Evolutionary conservation across 225 moss, liverwort and hornwort genomes (phyloP).

Genomic region (Physcomitrellopsis africana): DNA sequence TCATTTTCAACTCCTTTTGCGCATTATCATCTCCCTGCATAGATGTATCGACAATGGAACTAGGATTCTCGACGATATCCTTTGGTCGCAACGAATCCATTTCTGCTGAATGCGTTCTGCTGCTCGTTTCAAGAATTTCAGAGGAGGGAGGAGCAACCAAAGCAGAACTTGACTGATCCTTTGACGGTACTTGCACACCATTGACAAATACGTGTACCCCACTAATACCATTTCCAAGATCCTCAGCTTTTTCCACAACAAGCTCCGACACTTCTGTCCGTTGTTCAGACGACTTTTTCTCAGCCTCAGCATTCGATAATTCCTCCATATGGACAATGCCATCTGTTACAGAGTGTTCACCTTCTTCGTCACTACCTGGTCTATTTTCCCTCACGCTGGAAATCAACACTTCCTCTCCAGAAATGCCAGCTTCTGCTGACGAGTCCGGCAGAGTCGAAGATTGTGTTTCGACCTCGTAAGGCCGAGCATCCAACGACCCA

Average conservation of each 20-base stretch:
- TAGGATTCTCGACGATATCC: constrained; percentile 29
- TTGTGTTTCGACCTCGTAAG: constrained; percentile 27
- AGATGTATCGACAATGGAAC: constrained; percentile 36
- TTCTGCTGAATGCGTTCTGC: constrained; percentile 27
- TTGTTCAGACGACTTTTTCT: constrained; percentile 28
- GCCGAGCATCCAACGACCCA: constrained; percentile 25
- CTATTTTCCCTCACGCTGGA: constrained; percentile 35
- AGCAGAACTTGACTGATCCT: constrained; percentile 24
- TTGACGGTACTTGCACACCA: constrained; percentile 29
- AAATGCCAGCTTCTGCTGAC: constrained; percentile 28
- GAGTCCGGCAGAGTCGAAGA: constrained; percentile 11
- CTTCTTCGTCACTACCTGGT: constrained; percentile 30
- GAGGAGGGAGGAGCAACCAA: constrained; percentile 14
- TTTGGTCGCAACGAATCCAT: constrained; percentile 28
- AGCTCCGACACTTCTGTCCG: constrained; percentile 11
- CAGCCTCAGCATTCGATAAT: constrained; percentile 21
- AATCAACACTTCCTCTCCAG: constrained; percentile 29
- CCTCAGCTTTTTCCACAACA: constrained; percentile 34
- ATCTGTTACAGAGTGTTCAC: constrained; percentile 25
- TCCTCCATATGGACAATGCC: constrained; percentile 32
- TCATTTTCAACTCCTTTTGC: constrained; percentile 77
- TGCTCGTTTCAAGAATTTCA: constrained; percentile 34
- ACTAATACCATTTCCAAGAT: constrained; percentile 38
- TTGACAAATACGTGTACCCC: constrained; percentile 37
- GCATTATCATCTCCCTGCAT: constrained; percentile 38